A percentile compares a stretch with the other conserved stretches of the same genome.
phyloP scores from a whole-genome alignment of 2,329 filamentous ascomycete genomes.

The Colletotrichum abscissum region DNA sequence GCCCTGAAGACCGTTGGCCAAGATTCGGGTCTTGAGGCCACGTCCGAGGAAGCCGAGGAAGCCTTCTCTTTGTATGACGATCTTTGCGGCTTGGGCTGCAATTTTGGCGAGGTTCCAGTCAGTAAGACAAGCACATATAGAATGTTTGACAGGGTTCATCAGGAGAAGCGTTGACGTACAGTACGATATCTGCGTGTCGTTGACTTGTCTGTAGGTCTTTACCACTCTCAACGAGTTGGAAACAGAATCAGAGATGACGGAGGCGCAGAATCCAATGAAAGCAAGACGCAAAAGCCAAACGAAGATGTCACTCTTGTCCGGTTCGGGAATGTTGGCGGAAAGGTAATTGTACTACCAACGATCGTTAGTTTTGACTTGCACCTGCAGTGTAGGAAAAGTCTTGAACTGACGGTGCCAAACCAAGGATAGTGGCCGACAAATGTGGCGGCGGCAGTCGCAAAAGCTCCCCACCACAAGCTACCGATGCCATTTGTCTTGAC shows the following conservation, averaged over 20 bases:
- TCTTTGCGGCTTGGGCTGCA: conserved; percentile 53
- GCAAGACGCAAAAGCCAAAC: conserved; percentile 57
- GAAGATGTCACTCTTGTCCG: conserved; percentile 50
- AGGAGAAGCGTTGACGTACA: conserved; percentile 41
- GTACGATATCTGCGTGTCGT: conserved; percentile 59
- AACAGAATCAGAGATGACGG: conserved; percentile 56
- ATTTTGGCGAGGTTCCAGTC: background rate
- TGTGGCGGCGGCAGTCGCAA: conserved; percentile 59
- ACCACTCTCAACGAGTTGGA: conserved; percentile 60
- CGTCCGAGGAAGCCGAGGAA: conserved; percentile 55
- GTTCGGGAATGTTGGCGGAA: conserved; percentile 51
- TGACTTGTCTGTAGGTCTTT: conserved; percentile 62
- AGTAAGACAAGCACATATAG: too few species aligned
- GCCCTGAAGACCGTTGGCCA: conserved; percentile 60
- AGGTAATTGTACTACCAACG: conserved; percentile 54
- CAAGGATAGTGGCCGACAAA: conserved; percentile 62
- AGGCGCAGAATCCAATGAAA: conserved; percentile 57
- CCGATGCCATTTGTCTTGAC: conserved; percentile 56
- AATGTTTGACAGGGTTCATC: background rate
- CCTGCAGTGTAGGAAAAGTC: conserved; percentile 12
- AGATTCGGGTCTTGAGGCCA: conserved; percentile 58
- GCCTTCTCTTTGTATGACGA: conserved; percentile 54
- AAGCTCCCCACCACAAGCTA: conserved; percentile 61
- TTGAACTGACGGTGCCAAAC: conserved; percentile 55
- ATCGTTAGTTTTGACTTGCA: conserved; percentile 5